Evolutionary conservation across 2,329 filamentous ascomycete genomes (phyloP), one percentile per base, ranked within the genome.

Genomic region (Phaeoacremonium minimum): DNA sequence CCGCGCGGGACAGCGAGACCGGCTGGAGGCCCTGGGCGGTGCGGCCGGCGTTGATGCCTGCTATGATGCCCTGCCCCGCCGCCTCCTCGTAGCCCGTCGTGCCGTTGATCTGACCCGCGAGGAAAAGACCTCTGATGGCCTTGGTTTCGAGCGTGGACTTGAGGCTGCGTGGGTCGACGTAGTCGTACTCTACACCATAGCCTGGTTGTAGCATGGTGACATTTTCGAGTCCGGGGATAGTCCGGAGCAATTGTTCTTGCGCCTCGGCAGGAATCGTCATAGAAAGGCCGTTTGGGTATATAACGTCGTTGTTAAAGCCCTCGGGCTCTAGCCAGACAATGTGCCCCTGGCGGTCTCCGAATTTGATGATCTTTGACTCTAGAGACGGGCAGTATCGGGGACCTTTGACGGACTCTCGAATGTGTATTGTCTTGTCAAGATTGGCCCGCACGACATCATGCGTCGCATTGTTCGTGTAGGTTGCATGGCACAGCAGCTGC

Each of bases 81-180:
- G 93, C 93, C 68, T 98, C 93, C 64, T 98, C 93, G 57, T 98
- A 98, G 4, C 93, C 93, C 0, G 93, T 98, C 0, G 93, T 98
- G 31, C 93, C 93, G 59, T 98, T 98, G 60, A 98, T 96, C 58
- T 98, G 93, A 4, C 93, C 93, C 0, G 93, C 93, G 19, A 98
- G 74, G 63, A 86, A 98, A 11, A 98, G 76, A 2, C 93, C 93
- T 7, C 71, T 70, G 44, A 98, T 95, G 15, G 84, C 75, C 61
- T 97, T 98, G 2, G 93, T 97, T 61, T 98, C 93, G 7, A 98
- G 76, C 0, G 90, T 93, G n/a, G 85, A 80, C 46, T 83, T 84
- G 4, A 98, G 72, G 48, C 85, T 85, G 35, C 93, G 83, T 14
- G 93, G 93, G 55, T 98, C 93, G 14, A 98, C 87, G 58, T 98